phyloP scores from a whole-genome alignment of 148 eudicot species.

The Cornus kousa region DNA sequence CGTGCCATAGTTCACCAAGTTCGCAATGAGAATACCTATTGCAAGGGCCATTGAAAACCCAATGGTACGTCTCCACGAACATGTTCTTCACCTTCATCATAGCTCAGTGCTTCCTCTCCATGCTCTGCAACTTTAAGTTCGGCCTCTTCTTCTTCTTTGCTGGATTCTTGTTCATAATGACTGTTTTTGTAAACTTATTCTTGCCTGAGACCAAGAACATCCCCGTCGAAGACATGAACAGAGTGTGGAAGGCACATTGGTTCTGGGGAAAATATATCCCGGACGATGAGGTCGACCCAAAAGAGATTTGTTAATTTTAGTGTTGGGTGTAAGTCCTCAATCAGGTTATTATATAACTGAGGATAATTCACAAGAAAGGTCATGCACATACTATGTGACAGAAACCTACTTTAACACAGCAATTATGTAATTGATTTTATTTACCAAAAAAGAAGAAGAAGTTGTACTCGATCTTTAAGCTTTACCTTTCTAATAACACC shows the following conservation, averaged over 20 bases:
- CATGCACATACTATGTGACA: no score
- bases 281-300: no score
- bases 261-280: slow-evolving; percentile 27
- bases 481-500: slow-evolving; percentile 56
- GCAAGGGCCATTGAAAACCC: slow-evolving; percentile 34
- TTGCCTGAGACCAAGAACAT: slow-evolving; percentile 37
- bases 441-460: no score
- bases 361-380: no score
- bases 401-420: no score
- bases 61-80: slow-evolving; percentile 38
- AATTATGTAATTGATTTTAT: no score
- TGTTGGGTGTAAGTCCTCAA: no score
- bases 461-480: no score
- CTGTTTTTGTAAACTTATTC: slow-evolving; percentile 20
- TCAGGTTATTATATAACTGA: no score
- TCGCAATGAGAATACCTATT: slow-evolving; percentile 28
- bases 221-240: slow-evolving; percentile 35
- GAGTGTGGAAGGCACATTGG: slow-evolving; percentile 38
- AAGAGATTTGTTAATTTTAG: no score
- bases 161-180: slow-evolving; percentile 31
- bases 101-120: slow-evolving; percentile 30
- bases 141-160: slow-evolving; percentile 39
- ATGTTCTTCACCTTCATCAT: slow-evolving; percentile 40
- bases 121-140: slow-evolving; percentile 36
- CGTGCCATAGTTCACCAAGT: slow-evolving; percentile 28